Evolutionary conservation across 2,329 filamentous ascomycete genomes (phyloP), one percentile per base, ranked within the genome.

Genomic region (Raffaelea albimanens): DNA sequence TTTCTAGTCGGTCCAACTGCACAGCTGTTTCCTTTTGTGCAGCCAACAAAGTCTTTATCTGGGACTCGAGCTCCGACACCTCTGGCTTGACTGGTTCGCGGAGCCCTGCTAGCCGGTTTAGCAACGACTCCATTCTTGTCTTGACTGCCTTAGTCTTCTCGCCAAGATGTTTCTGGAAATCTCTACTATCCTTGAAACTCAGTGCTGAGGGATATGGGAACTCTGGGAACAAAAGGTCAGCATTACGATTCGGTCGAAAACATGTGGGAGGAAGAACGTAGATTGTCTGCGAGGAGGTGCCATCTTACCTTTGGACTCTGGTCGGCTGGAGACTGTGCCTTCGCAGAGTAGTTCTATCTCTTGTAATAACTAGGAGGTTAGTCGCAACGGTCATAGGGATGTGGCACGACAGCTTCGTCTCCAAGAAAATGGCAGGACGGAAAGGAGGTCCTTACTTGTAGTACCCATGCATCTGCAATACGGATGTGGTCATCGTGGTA

Each of bases 401-500:
- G 2, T 11, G 9, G 29, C 54, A 64, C 52, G 62, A 59, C 50
- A 50, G 18, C 14, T 21, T 23, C 43, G 31, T 21, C 34, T 20
- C 52, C 31, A 36, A 45, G 42, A 8, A 43, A 42, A 21, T 45
- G 29, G 50, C 31, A 39, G 14, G 43, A 4, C 9, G 11, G 18
- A 10, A 13, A 7, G 25, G 21, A n/a, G 22, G 36, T 68, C 42
- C 52, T 47, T 58, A 95, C 88, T 79, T 98, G 91, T 61, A 85
- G 80, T 70, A 93, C 94, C 93, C 93, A 98, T 53, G 82, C 78
- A 71, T 98, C 90, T 57, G 96, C 82, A 53, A 89, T 78, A 59
- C 91, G 82, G 45, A 98, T 71, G 63, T 97, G 93, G 58, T 97
- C 89, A 67, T 97, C 88, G 67, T 97, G 88, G 66, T 93, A 82